Evolutionary conservation across 768 basidiomycete species (phyloP).

Genomic region (Clavulina sp.): DNA sequence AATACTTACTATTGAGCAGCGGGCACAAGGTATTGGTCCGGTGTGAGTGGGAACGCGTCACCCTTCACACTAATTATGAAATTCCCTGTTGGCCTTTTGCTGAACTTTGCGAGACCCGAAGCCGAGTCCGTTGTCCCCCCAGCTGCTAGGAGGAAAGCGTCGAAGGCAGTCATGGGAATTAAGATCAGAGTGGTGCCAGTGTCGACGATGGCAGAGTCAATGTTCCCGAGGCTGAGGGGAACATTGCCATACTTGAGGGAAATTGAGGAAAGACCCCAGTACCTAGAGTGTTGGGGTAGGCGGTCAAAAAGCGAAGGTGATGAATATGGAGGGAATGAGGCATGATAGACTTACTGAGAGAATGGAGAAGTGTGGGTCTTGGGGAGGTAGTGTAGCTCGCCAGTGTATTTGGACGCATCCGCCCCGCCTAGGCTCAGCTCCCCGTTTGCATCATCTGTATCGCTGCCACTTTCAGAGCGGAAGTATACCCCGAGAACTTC

Average conservation of each 20-base stretch:
- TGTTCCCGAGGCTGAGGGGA: neutral
- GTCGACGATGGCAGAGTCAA: constrained; percentile 1
- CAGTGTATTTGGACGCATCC: neutral
- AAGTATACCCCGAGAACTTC: constrained; percentile 1
- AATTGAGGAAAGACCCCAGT: neutral
- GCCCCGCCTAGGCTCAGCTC: neutral
- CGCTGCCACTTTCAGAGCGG: neutral
- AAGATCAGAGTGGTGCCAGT: constrained; percentile 1
- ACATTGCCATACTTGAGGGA: neutral
- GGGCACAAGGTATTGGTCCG: neutral
- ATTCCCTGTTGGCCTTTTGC: neutral
- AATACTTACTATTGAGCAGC: neutral
- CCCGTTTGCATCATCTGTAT: neutral
- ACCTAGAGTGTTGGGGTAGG: neutral
- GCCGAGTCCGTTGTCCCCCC: neutral
- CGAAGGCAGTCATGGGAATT: neutral
- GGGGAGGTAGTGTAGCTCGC: neutral
- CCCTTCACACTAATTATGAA: neutral
- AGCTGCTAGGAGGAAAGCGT: neutral
- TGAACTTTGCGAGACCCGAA: neutral
- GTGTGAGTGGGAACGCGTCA: neutral
- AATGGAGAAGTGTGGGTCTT: neutral
- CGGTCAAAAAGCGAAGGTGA: too few species aligned
- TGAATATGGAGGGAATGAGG: too few species aligned
- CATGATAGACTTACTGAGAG: too few species aligned